Evolutionary conservation across 2,329 filamentous ascomycete genomes (phyloP).

Genomic region (Tolypocladium sp.): DNA sequence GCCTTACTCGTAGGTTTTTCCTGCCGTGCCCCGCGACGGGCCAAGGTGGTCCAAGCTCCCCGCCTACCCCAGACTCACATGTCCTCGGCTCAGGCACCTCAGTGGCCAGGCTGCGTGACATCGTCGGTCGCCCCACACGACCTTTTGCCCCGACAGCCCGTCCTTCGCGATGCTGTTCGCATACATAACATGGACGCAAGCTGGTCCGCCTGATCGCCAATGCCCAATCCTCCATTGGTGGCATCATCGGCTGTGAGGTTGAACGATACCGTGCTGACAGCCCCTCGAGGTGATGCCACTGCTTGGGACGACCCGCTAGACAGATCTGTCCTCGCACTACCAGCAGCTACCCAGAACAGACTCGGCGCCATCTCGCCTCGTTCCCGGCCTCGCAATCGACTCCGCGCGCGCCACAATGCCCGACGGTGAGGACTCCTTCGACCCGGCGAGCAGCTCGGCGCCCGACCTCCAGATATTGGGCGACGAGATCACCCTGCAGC

Average conservation of each 20-base stretch:
- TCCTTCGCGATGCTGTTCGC: neutral
- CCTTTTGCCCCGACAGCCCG: neutral
- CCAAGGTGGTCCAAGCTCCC: neutral
- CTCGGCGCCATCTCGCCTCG: neutral
- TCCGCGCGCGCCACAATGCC: conserved; percentile 15
- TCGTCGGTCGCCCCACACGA: neutral
- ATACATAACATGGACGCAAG: neutral
- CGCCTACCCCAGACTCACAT: neutral
- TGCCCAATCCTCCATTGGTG: neutral
- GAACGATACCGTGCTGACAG: neutral
- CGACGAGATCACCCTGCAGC: conserved; percentile 65
- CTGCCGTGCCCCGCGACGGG: neutral
- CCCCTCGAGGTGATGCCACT: neutral
- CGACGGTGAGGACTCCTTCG: conserved; percentile 17
- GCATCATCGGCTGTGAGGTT: neutral
- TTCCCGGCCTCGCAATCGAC: neutral
- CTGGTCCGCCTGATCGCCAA: neutral
- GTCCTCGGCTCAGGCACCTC: neutral
- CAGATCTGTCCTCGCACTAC: neutral
- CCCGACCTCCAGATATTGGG: conserved; percentile 73
- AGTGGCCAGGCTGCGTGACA: neutral
- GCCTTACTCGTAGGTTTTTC: neutral
- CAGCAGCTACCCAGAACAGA: neutral
- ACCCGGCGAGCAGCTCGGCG: conserved; percentile 35
- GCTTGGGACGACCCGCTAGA: neutral